Percentiles rank a stretch among this genome's conserved stretches.
These are phyloP conservation scores for Cryphonectria japonica DNA, from an alignment of 2,329 filamentous ascomycete genomes.

Conservation along the genomic window DNA sequence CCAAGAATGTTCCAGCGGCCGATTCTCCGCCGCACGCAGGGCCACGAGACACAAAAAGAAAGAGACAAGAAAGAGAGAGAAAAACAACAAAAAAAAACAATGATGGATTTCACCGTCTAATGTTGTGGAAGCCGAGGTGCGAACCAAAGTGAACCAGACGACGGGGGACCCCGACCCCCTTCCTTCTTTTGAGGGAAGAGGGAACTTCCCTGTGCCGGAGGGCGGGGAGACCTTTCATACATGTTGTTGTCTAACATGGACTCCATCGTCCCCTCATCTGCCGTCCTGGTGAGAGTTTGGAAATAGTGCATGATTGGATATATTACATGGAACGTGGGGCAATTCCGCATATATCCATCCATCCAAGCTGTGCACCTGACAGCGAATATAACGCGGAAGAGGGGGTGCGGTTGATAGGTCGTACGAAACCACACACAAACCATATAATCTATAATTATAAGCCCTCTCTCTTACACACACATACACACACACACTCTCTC, in stretches of 20 bases:
- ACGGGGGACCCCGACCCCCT: too few relatives aligned
- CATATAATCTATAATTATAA: too few relatives aligned
- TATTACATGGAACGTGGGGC: not conserved
- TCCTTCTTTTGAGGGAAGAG: too few relatives aligned
- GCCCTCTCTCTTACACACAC: too few relatives aligned
- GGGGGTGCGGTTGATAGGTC: too few relatives aligned
- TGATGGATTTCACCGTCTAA: not conserved
- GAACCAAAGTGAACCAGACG: too few relatives aligned
- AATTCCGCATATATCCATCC: not conserved
- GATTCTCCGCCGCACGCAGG: slow-evolving; percentile 2
- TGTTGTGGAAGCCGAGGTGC: not conserved
- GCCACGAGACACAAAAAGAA: not conserved
- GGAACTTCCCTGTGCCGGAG: too few relatives aligned
- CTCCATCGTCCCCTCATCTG: not conserved
- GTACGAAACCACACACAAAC: too few relatives aligned
- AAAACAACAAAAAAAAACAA: not conserved
- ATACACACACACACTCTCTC: too few relatives aligned
- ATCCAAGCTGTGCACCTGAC: not conserved
- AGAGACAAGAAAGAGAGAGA: too few relatives aligned
- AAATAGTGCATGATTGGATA: not conserved
- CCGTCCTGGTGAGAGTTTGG: not conserved
- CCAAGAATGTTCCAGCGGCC: slow-evolving; percentile 1
- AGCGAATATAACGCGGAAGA: not conserved
- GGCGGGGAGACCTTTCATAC: not conserved
- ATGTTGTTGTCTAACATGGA: not conserved